Conservation (phyloP, 1,284 basidiomycete genomes). For the Lignosus rhinocerotis region DNA sequence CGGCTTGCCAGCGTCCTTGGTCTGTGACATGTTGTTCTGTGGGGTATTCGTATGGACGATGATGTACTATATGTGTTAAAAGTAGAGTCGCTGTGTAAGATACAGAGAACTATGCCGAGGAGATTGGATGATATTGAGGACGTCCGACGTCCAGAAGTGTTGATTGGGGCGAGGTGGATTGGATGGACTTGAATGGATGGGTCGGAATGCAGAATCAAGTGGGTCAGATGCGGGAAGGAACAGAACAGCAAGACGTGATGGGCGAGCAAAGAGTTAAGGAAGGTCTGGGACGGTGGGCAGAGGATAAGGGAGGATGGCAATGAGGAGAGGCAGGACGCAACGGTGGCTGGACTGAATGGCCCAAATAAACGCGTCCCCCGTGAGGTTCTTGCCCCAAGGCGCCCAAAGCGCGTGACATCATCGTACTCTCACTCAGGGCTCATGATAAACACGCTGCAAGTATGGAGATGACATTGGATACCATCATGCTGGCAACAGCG, state of each 20-base stretch:
- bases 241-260: background rate
- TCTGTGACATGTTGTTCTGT: slow-evolving; percentile 15
- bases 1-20: slow-evolving; percentile 23
- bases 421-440: background rate
- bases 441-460: background rate
- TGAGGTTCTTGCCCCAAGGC: slow-evolving; percentile 1
- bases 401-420: slow-evolving; percentile 18
- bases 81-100: background rate
- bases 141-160: background rate
- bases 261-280: background rate
- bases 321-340: background rate
- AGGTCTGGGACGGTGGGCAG: background rate
- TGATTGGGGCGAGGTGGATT: background rate
- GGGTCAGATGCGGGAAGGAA: background rate
- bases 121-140: background rate
- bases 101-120: background rate
- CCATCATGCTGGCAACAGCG: too few relatives aligned
- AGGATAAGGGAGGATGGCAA: background rate
- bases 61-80: background rate
- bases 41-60: background rate
- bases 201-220: background rate
- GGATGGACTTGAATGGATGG: too few relatives aligned
- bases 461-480: background rate
- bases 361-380: slow-evolving; percentile 13
- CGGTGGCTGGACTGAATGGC: slow-evolving; percentile 3